Evolutionary conservation across 331 rosid species (phyloP), one percentile per base, ranked within the genome.

Genomic region (Malus hybrid): DNA sequence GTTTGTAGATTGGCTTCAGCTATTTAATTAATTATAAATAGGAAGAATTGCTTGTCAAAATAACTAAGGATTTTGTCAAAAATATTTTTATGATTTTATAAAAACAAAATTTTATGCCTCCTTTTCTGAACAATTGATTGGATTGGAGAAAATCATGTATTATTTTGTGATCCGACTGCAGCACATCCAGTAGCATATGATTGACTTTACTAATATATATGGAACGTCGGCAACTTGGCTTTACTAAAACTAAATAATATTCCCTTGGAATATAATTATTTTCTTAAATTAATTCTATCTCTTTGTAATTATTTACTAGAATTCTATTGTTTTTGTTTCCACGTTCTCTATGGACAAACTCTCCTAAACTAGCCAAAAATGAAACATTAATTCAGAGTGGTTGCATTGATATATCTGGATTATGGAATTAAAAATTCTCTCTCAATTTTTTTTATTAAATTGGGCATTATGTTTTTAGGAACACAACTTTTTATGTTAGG

Each of bases 181-280:
- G 75, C 75, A 71, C 75, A n/a, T 18, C 65, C 24, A 56, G 27
- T n/a, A 71, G 75, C 65, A 29, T 31, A 55, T 32, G 28, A 19
- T 19, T 10, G 64, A 55, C 50, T 52, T 70, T 31, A 2, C 6
- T 29, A 16, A 28, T 29, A 16, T 29, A 16, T 16, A 44, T 12
- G 52, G 16, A 44, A 44, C 16, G 52, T 44, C 16, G 52, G 52
- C 52, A 44, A 44, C 34, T 29, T 70, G 62, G 63, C 63, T 22
- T 52, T 10, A 32, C 27, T 18, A 59, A 48, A 70, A 70, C 31
- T 28, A 50, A 19, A 44, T 27, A 16, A 8, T 1, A 9, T 70
- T 39, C 57, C 14, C 29, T 70, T 50, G 16, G 27, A 56, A 8
- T 56, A 42, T 56, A 20, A 56, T 56, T 7, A 42, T 42, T 42